Evolutionary conservation across 768 basidiomycete species (phyloP).

Genomic region (Phanerodontia chrysosporium): DNA sequence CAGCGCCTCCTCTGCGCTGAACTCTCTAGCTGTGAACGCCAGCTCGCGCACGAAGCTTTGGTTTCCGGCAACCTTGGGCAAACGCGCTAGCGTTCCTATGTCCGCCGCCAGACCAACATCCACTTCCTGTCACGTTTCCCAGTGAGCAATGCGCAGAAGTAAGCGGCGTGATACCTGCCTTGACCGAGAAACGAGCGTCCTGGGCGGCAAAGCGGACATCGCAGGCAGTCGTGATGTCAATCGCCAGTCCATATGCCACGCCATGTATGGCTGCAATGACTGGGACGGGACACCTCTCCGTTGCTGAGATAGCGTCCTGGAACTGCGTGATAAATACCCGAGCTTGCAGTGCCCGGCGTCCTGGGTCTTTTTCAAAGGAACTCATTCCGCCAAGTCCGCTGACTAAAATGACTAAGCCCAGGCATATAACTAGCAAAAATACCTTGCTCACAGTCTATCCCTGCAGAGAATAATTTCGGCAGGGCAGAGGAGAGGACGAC

Average conservation of each 20-base stretch:
- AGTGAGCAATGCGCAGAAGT: constrained; percentile 4
- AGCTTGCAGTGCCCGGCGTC: constrained; percentile 46
- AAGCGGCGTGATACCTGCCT: constrained; percentile 39
- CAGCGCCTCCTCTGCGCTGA: constrained; percentile 63
- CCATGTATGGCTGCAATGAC: constrained; percentile 84
- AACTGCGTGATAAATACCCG: constrained; percentile 51
- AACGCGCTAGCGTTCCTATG: constrained; percentile 78
- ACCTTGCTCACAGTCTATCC: constrained; percentile 62
- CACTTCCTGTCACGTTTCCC: constrained; percentile 58
- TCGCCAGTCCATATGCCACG: constrained; percentile 65
- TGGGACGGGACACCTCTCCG: constrained; percentile 68
- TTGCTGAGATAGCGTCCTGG: constrained; percentile 66
- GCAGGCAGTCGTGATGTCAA: constrained; percentile 73
- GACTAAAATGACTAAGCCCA: constrained; percentile 21
- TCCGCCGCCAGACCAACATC: constrained; percentile 87
- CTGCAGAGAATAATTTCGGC: constrained; percentile 77
- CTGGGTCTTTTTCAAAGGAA: constrained; percentile 38
- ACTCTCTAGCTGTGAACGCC: constrained; percentile 69
- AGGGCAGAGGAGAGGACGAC: constrained; percentile 69
- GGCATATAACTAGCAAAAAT: background rate
- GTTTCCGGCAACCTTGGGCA: constrained; percentile 77
- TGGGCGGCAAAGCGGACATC: constrained; percentile 76
- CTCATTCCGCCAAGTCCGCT: constrained; percentile 13
- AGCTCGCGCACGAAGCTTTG: constrained; percentile 69
- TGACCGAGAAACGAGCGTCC: constrained; percentile 63